Evolutionary conservation across 2,329 filamentous ascomycete genomes (phyloP), one percentile per base, ranked within the genome.

Genomic region (Colletotrichum sansevieriae): DNA sequence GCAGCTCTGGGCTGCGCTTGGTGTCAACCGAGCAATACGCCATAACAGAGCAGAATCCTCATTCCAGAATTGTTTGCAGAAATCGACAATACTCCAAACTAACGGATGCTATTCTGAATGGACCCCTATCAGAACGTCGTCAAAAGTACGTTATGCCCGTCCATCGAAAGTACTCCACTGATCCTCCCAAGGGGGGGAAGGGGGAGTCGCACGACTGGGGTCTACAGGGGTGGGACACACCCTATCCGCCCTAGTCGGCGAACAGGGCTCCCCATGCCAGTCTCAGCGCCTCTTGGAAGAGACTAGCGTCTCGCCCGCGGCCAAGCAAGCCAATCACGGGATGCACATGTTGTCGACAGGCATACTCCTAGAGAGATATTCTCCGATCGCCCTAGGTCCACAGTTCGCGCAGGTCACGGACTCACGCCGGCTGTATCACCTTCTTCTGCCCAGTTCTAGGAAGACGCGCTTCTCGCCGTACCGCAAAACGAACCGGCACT

Each of bases 101-200:
- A 33, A 51, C n/a, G 49, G 12, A 5, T n/a, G 22, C 5, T n/a
- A 22, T 12, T 13, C 29, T 29, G 29, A 63, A 22, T 39, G 43
- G 46, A 44, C 52, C 60, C 43, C 29, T 64, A 64, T 43, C 18
- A 41, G 35, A 41, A 39, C 29, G 64, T 47, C 46, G 22, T 44
- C 22, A 49, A n/a, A 39, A 44, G 9, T 43, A 49, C 37, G 18
- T 46, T 41, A 33, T 18, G 37, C 22, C n/a, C 9, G 9, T 39
- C 46, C 54, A 67, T 29, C 29, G 39, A 44, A 29, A 61, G 47
- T 49, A 56, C 59, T 55, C 65, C 65, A 68, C 65, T 65, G 65
- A 68, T 65, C 47, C 43, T 62, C 65, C 56, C 65, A 68, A n/a
- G 62, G 60, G 39, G 39, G 44, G 25, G 25, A 4, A 1, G 25